These are phyloP conservation scores for Russula griseocarnosa DNA, from an alignment of 768 basidiomycete species.

Conservation along the genomic window DNA sequence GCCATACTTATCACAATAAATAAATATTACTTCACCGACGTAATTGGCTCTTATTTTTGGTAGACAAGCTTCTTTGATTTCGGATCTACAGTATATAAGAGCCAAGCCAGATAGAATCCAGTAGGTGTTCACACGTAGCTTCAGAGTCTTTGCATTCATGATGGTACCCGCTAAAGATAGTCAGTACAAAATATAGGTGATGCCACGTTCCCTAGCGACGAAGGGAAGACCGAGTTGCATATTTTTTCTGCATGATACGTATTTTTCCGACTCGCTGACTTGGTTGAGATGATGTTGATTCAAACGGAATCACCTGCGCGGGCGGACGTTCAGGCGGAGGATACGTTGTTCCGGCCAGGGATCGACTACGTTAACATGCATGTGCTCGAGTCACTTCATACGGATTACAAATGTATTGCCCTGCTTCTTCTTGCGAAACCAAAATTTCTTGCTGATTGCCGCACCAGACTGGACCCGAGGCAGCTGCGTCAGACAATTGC, in stretches of 20 bases:
- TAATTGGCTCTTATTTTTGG: no score
- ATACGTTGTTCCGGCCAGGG: no score
- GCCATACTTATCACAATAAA: no score
- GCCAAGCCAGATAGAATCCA: not conserved
- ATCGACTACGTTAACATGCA: not conserved
- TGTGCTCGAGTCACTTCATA: conserved; percentile 10
- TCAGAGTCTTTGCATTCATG: not conserved
- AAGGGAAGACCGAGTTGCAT: conserved; percentile 3
- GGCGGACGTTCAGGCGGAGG: conserved; percentile 7
- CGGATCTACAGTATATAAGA: not conserved
- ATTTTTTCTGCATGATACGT: conserved; percentile 6
- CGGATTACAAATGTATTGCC: no score
- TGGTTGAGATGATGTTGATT: not conserved
- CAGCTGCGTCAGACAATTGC: conserved; percentile 11
- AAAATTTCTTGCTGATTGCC: not conserved
- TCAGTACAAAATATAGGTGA: not conserved
- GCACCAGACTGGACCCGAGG: not conserved
- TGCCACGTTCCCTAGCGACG: not conserved
- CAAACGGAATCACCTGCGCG: no score
- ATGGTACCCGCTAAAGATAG: not conserved
- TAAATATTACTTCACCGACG: no score
- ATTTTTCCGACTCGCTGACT: no score
- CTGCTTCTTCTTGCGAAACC: not conserved
- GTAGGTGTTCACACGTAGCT: not conserved
- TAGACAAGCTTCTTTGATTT: no score